Base-by-base conservation (phyloP, 2,329 filamentous ascomycete genomes). In the Aaosphaeria arxii region DNA sequence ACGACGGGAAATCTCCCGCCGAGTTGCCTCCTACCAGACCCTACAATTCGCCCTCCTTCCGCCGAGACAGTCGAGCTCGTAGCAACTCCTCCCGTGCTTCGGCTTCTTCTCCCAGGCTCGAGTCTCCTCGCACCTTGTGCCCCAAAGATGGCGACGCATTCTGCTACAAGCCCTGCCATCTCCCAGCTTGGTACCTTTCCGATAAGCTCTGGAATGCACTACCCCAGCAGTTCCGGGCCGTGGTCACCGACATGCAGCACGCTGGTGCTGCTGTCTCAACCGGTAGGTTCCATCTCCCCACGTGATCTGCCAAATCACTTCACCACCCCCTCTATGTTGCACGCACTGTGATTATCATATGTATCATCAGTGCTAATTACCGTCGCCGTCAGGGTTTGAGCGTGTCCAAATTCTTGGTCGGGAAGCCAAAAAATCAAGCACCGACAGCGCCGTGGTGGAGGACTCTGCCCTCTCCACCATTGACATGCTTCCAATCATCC, bases 221-320 rank as follows among this genome's bases (percentile, higher is more conserved):
- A 7, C 71, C 74, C 4, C 35, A 49, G 1, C 51, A 62, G 11
- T 57, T 77, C 11, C 57, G 64, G 43, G 53, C 59, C 9, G 56
- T 55, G 32, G 49, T 74, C 30, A 58, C 65, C 4, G 61, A 67
- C 31, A 67, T 76, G 57, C 68, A 72, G 53, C 69, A 70, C 42
- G 67, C 73, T 44, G 74, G 71, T 39, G 76, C 76, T 13, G 74
- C 74, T 35, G 69, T 76, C 32, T 62, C 67, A 53, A 77, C 74
- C 42, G 64, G 71, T 50, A 70, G 51, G 69, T 66, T 39, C 45
- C 49, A n/a, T 28, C 9, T 40, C 11, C 39, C 39, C 39, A 11
- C 9, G 9, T 40, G 24, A 9, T 36, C 9, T 9, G 33, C 33
- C 33, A 36, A 36, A 36, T 24, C 17, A 24, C 44, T 41, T 45